Evolutionary conservation across 1,284 basidiomycete genomes (phyloP).

Genomic region (Cryptococcus jaspeensis): DNA sequence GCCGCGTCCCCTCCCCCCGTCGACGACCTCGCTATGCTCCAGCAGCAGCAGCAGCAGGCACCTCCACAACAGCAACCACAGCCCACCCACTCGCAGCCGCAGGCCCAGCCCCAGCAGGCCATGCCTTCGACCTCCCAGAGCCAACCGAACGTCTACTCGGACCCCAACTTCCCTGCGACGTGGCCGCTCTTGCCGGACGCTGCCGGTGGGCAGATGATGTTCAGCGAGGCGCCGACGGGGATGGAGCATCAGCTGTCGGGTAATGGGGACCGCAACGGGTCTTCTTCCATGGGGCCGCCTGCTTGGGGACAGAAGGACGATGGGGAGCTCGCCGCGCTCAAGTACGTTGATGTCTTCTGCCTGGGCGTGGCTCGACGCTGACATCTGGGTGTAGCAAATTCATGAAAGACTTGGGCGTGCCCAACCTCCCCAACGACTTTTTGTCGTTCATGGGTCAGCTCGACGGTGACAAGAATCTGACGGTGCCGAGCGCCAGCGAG

Average conservation of each 20-base stretch:
- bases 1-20: not conserved
- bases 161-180: constrained; percentile 32
- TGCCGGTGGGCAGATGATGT: not conserved
- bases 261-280: not conserved
- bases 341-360: constrained; percentile 13
- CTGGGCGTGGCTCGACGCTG: not conserved
- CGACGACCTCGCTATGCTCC: not conserved
- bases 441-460: constrained; percentile 22
- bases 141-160: constrained; percentile 25
- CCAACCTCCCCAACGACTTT: constrained; percentile 45
- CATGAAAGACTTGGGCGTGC: constrained; percentile 47
- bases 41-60: constrained; percentile 2
- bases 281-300: not conserved
- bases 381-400: constrained; percentile 34
- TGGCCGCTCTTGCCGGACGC: constrained; percentile 45
- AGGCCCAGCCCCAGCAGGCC: constrained; percentile 3
- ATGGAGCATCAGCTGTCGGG: constrained; percentile 1
- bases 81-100: not conserved
- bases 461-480: not conserved
- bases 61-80: constrained; percentile 10
- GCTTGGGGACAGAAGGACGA: constrained; percentile 25
- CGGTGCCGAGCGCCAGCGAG: not conserved
- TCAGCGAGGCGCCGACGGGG: constrained; percentile 8
- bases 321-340: constrained; percentile 35
- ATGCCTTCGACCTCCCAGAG: not conserved